phyloP scores from a whole-genome alignment of 179 eudicot genomes.

The Gypsophila paniculata region DNA sequence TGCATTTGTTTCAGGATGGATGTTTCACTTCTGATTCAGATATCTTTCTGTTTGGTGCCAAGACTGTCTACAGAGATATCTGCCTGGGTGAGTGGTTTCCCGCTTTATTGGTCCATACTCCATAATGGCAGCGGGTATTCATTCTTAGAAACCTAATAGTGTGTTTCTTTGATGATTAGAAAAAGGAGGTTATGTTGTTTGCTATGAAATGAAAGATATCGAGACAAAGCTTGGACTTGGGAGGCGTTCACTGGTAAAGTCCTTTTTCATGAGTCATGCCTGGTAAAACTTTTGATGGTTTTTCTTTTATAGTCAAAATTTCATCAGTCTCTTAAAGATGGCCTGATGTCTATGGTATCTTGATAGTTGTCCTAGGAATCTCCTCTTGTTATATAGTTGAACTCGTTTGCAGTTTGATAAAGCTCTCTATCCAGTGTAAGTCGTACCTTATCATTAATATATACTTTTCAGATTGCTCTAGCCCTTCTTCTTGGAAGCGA shows the following conservation, averaged over 20 bases:
- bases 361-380: background rate
- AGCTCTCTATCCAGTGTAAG: background rate
- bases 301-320: background rate
- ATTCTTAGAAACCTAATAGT: slow-evolving; percentile 10
- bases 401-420: slow-evolving; percentile 1
- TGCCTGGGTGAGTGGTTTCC: slow-evolving; percentile 68
- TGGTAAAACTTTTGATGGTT: background rate
- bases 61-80: slow-evolving; percentile 92
- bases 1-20: slow-evolving; percentile 63
- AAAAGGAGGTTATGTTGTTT: slow-evolving; percentile 77
- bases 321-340: background rate
- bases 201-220: slow-evolving; percentile 92
- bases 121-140: background rate
- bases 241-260: slow-evolving; percentile 73
- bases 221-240: slow-evolving; percentile 86
- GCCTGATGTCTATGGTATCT: background rate
- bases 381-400: background rate
- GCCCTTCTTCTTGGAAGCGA: slow-evolving; percentile 89
- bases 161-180: slow-evolving; percentile 36
- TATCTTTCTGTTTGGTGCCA: slow-evolving; percentile 92
- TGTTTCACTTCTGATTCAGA: slow-evolving; percentile 96
- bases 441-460: background rate
- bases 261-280: slow-evolving; percentile 13
- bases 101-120: background rate
- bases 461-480: slow-evolving; percentile 62